phyloP scores from a whole-genome alignment of 2,329 filamentous ascomycete genomes.

The Colletotrichum lupini region DNA sequence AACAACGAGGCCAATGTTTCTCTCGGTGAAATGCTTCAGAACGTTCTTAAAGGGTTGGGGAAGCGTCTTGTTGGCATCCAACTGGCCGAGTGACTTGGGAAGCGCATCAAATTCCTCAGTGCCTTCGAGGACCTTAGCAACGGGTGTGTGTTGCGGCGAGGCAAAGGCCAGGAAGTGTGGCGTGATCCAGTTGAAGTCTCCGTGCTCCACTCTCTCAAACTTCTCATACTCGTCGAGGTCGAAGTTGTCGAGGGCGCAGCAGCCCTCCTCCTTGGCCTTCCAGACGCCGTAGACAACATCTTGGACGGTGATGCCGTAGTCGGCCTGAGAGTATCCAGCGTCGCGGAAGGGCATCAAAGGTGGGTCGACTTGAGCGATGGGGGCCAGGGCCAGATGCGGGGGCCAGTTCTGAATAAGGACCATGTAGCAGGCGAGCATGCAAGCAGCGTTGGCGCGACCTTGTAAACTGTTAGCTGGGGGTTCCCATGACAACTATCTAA shows the following conservation, averaged over 20 bases:
- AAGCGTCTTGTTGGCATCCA: constrained; percentile 76
- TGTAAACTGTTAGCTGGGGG: constrained; percentile 40
- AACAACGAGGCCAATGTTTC: constrained; percentile 92
- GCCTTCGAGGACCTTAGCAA: constrained; percentile 75
- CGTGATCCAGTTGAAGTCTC: constrained; percentile 99
- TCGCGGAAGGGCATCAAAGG: constrained; percentile 99
- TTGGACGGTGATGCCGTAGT: constrained; percentile 95
- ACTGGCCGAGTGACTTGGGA: constrained; percentile 79
- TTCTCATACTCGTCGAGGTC: constrained; percentile 97
- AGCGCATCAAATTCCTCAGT: constrained; percentile 80
- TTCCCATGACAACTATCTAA: background rate
- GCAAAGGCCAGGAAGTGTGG: constrained; percentile 96
- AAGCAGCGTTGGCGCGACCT: constrained; percentile 94
- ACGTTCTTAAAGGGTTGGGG: constrained; percentile 96
- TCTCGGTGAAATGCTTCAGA: constrained; percentile 85
- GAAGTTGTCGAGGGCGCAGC: constrained; percentile 93
- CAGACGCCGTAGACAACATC: constrained; percentile 98
- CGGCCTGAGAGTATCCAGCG: constrained; percentile 97
- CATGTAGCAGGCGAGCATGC: constrained; percentile 97
- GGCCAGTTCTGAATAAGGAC: constrained; percentile 98
- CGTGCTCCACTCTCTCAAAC: constrained; percentile 95
- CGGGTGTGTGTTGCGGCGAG: constrained; percentile 86
- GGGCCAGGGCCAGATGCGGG: constrained; percentile 92
- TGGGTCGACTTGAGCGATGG: constrained; percentile 95
- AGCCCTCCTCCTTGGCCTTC: constrained; percentile 96